Conservation (phyloP, 164 flowering plant genomes). For the Magnolia sinica region DNA sequence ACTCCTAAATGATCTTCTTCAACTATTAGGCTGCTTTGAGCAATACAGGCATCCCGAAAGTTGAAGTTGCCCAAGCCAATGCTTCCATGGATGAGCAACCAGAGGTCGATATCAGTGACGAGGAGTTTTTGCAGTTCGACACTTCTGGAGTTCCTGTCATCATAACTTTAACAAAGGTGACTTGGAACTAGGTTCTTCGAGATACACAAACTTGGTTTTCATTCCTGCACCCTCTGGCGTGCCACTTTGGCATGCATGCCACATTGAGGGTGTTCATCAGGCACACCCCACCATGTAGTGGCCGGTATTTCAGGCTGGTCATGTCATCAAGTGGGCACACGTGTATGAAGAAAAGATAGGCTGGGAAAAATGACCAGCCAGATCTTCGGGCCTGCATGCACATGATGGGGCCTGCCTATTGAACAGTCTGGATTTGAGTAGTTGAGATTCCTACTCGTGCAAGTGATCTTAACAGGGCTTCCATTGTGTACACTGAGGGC, state of each 20-base stretch:
- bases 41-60: constrained; percentile 94
- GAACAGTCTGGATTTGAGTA: no score
- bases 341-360: not conserved
- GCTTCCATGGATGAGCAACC: constrained; percentile 67
- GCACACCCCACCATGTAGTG: not conserved
- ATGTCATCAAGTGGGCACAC: not conserved
- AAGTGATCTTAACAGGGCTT: no score
- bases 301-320: not conserved
- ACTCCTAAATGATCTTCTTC: not conserved
- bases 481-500: no score
- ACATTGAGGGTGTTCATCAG: no score
- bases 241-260: no score
- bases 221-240: not conserved
- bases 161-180: constrained; percentile 82
- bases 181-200: not conserved
- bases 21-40: constrained; percentile 74
- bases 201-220: not conserved
- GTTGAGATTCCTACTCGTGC: no score
- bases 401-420: no score
- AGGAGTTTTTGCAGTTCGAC: constrained; percentile 86
- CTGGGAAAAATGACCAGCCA: not conserved
- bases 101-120: constrained; percentile 90
- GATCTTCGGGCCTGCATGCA: no score
- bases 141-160: constrained; percentile 84
- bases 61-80: constrained; percentile 42